Evolutionary conservation across 2,329 filamentous ascomycete species (phyloP).

Genomic region (Coniochaeta prunicola): DNA sequence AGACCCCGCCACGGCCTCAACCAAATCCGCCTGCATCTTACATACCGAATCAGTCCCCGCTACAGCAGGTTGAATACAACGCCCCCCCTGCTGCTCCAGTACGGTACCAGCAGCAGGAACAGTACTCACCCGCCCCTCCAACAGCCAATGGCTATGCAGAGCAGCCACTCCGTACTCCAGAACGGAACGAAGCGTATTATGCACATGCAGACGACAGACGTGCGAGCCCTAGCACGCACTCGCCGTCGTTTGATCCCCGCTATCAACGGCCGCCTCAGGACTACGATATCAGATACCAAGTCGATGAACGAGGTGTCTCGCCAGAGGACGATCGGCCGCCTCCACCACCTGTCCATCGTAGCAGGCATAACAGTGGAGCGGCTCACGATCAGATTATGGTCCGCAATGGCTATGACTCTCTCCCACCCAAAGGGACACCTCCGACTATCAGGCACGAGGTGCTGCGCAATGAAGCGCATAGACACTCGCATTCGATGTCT

Average conservation of each 20-base stretch:
- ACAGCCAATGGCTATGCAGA: conserved; percentile 10
- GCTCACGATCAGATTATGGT: conserved; percentile 30
- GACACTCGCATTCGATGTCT: conserved; percentile 41
- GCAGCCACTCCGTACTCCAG: conserved; percentile 25
- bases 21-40: conserved; percentile 32
- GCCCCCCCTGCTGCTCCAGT: conserved; percentile 25
- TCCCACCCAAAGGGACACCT: conserved; percentile 32
- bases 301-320: conserved; percentile 19
- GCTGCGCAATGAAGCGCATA: conserved; percentile 48
- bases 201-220: conserved; percentile 28
- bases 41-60: conserved; percentile 43
- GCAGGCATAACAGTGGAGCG: conserved; percentile 35
- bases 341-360: conserved; percentile 49
- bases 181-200: conserved; percentile 27
- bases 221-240: conserved; percentile 26
- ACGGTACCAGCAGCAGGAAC: conserved; percentile 14
- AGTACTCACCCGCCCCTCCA: conserved; percentile 6
- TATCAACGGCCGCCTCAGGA: conserved; percentile 29
- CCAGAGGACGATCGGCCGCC: conserved; percentile 41
- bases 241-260: conserved; percentile 30
- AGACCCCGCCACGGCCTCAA: conserved; percentile 40
- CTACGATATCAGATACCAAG: conserved; percentile 21
- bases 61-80: conserved; percentile 45
- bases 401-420: conserved; percentile 31
- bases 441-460: conserved; percentile 52